These are phyloP conservation scores for Sporothrix pseudoabietina DNA, from an alignment of 2,329 filamentous ascomycete species.

Conservation along the genomic window DNA sequence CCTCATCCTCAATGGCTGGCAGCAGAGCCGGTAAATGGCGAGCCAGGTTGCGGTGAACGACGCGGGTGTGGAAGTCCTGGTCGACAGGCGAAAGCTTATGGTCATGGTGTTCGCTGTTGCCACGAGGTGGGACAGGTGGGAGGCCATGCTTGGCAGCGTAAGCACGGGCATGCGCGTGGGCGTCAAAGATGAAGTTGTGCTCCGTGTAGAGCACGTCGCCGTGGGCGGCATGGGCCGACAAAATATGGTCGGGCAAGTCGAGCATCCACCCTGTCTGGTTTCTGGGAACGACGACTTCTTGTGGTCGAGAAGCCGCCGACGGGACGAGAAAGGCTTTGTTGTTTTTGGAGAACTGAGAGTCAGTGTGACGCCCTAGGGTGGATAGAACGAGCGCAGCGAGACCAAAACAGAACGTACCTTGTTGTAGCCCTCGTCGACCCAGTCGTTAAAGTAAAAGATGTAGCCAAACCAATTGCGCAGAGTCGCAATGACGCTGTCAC, in stretches of 20 bases:
- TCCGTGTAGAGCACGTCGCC: constrained; percentile 50
- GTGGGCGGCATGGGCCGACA: constrained; percentile 49
- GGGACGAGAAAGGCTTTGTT: constrained; percentile 48
- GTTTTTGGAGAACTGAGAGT: constrained; percentile 46
- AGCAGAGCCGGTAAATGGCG: constrained; percentile 46
- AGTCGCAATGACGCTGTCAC: constrained; percentile 43
- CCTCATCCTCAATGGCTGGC: constrained; percentile 48
- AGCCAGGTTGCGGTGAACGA: constrained; percentile 50
- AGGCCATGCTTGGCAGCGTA: neutral
- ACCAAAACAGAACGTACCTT: constrained; percentile 40
- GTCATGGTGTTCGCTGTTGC: neutral
- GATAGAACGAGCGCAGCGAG: neutral
- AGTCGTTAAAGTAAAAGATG: constrained; percentile 44
- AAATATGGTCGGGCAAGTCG: constrained; percentile 49
- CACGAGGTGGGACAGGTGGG: neutral
- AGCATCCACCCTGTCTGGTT: constrained; percentile 51
- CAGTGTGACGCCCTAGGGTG: neutral
- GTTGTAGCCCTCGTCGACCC: constrained; percentile 49
- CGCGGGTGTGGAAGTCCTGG: constrained; percentile 46
- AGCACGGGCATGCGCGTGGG: constrained; percentile 35
- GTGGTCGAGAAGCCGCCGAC: constrained; percentile 45
- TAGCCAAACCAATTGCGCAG: constrained; percentile 48
- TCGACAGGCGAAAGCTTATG: constrained; percentile 28
- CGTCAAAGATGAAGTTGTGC: constrained; percentile 47
- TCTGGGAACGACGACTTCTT: constrained; percentile 50